These are phyloP conservation scores for Cyclostephanos tholiformis DNA, from an alignment of 108 stramenopile species.

Conservation along the genomic window DNA sequence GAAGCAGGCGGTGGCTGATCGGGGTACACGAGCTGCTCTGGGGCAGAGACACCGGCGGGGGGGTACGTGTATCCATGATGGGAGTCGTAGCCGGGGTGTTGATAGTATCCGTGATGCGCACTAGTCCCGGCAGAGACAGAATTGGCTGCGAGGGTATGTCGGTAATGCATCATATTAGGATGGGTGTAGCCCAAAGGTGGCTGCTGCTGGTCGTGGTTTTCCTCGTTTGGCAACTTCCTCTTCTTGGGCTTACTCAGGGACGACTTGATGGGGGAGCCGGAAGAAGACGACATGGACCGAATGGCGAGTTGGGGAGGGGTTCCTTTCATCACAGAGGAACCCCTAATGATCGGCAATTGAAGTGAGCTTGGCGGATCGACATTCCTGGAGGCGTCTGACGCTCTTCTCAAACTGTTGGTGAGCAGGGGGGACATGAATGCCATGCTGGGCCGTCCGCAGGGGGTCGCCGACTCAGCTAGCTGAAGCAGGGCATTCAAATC, in stretches of 20 bases:
- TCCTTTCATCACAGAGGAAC: slow-evolving; percentile 1
- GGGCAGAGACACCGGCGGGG: background rate
- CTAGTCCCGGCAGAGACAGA: background rate
- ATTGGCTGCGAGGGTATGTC: slow-evolving; percentile 13
- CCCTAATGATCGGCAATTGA: slow-evolving; percentile 47
- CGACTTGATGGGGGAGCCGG: slow-evolving; percentile 14
- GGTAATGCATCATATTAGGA: slow-evolving; percentile 37
- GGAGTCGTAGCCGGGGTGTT: slow-evolving; percentile 18
- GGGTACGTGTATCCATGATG: slow-evolving; percentile 12
- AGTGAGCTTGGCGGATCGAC: slow-evolving; percentile 31
- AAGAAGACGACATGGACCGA: slow-evolving; percentile 13
- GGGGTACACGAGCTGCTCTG: slow-evolving; percentile 25
- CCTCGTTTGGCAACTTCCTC: slow-evolving; percentile 35
- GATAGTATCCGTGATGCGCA: slow-evolving; percentile 15
- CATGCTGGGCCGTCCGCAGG: slow-evolving; percentile 34
- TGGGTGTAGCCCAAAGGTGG: slow-evolving; percentile 29
- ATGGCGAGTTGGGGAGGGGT: slow-evolving; percentile 37
- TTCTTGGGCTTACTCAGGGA: slow-evolving; percentile 38
- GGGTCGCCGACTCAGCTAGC: slow-evolving; percentile 72
- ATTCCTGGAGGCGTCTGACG: slow-evolving; percentile 11
- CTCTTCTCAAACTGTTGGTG: slow-evolving; percentile 37
- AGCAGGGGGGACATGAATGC: slow-evolving; percentile 45
- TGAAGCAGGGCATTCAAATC: slow-evolving; percentile 84
- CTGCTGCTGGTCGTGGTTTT: slow-evolving; percentile 24
- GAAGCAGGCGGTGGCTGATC: slow-evolving; percentile 5